Evolutionary conservation across 1,139 yeast species (phyloP).

Genomic region (Sugiyamaella japonica): DNA sequence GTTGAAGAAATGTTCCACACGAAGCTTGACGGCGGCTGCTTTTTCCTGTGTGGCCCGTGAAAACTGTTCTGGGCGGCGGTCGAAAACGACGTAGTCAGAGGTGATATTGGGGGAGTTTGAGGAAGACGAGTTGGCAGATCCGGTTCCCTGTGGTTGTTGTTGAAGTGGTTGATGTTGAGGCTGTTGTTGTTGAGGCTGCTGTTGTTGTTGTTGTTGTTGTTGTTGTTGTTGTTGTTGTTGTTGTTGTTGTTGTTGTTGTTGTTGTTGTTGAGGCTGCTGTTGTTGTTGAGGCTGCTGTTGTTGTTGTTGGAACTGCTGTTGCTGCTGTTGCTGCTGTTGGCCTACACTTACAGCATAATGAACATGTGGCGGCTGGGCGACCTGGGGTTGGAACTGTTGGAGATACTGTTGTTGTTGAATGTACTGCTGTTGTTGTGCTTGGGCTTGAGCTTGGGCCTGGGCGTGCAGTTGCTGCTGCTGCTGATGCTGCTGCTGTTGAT

Average conservation of each 20-base stretch:
- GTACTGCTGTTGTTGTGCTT: conserved; percentile 4
- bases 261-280: not conserved
- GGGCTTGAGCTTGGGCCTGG: conserved; percentile 16
- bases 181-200: not conserved
- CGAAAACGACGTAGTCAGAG: conserved; percentile 63
- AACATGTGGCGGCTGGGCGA: conserved; percentile 16
- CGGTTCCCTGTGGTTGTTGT: too few relatives aligned
- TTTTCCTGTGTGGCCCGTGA: conserved; percentile 57
- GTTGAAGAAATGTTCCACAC: conserved; percentile 65
- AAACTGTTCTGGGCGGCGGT: conserved; percentile 78
- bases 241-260: not conserved
- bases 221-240: not conserved
- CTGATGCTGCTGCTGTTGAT: conserved; percentile 21
- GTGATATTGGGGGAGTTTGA: conserved; percentile 2
- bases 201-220: not conserved
- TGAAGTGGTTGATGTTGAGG: too few relatives aligned
- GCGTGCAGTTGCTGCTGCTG: conserved; percentile 1
- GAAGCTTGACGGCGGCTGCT: conserved; percentile 63
- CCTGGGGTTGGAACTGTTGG: conserved; percentile 19
- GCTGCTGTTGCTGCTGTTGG: conserved; percentile 3
- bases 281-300: conserved; percentile 2
- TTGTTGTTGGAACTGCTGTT: not conserved
- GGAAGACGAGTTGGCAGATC: not conserved
- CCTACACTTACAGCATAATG: conserved; percentile 14
- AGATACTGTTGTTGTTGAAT: conserved; percentile 23